These are phyloP conservation scores for Vitis riparia DNA, from an alignment of 164 flowering plant genomes.

Conservation along the genomic window DNA sequence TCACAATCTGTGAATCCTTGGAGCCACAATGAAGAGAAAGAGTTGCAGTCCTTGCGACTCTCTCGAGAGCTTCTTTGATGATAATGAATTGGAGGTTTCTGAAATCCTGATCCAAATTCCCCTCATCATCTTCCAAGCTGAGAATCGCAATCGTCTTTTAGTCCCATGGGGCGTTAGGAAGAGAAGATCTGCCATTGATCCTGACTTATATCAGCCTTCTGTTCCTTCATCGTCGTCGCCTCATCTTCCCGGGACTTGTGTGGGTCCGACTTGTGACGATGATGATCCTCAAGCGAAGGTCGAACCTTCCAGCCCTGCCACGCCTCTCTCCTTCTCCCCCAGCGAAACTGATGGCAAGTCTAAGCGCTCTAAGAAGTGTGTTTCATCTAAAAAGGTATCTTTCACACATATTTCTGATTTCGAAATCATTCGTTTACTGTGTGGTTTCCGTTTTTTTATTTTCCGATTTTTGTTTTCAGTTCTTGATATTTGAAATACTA, in stretches of 20 bases:
- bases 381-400: slow-evolving; percentile 29
- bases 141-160: background rate
- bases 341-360: slow-evolving; percentile 45
- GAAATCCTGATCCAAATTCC: too few relatives aligned
- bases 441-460: background rate
- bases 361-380: slow-evolving; percentile 10
- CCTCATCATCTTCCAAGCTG: slow-evolving; percentile 2
- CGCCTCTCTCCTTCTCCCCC: slow-evolving; percentile 49
- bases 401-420: background rate
- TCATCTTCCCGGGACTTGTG: too few relatives aligned
- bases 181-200: slow-evolving; percentile 33
- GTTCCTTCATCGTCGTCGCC: too few relatives aligned
- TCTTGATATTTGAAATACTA: background rate
- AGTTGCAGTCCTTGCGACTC: too few relatives aligned
- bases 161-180: slow-evolving; percentile 39
- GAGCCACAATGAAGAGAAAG: too few relatives aligned
- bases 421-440: background rate
- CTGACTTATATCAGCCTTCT: background rate
- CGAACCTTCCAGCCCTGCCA: slow-evolving; percentile 31
- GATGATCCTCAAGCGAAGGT: background rate
- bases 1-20: too few relatives aligned
- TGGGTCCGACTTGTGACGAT: background rate
- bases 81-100: too few relatives aligned
- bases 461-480: background rate
- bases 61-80: too few relatives aligned